phyloP scores from a whole-genome alignment of 2,329 filamentous ascomycete species.

The Aspergillus nomiae region DNA sequence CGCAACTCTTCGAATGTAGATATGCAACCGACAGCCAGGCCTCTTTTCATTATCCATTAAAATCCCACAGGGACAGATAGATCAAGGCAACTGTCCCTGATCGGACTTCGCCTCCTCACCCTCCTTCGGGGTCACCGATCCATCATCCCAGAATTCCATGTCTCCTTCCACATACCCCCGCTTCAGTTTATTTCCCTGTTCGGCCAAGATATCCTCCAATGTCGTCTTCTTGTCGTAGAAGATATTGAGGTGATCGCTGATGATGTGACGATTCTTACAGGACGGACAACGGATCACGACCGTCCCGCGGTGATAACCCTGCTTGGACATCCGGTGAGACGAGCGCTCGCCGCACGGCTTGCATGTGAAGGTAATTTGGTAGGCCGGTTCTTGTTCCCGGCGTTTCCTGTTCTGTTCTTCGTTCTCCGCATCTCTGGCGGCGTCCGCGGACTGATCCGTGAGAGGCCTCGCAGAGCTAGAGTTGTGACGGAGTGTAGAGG shows the following conservation, averaged over 20 bases:
- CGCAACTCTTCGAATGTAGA: not conserved
- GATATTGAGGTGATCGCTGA: slow-evolving; percentile 81
- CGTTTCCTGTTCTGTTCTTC: slow-evolving; percentile 39
- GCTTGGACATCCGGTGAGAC: slow-evolving; percentile 85
- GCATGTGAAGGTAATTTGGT: slow-evolving; percentile 91
- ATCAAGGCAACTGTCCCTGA: slow-evolving; percentile 8
- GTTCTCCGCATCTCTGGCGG: slow-evolving; percentile 34
- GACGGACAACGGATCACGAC: slow-evolving; percentile 84
- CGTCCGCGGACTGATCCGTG: slow-evolving; percentile 32
- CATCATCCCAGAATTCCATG: slow-evolving; percentile 88
- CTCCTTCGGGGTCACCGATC: slow-evolving; percentile 44
- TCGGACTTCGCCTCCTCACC: slow-evolving; percentile 12
- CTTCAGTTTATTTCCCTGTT: slow-evolving; percentile 69
- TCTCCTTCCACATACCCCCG: slow-evolving; percentile 80
- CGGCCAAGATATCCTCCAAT: slow-evolving; percentile 45
- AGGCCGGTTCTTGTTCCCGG: slow-evolving; percentile 63
- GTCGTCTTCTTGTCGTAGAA: slow-evolving; percentile 47
- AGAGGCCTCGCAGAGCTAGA: slow-evolving; percentile 31
- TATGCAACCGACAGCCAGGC: not conserved
- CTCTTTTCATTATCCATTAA: not conserved
- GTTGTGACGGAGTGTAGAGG: slow-evolving; percentile 28
- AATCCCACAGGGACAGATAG: not conserved
- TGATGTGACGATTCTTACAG: slow-evolving; percentile 86
- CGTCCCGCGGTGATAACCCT: slow-evolving; percentile 90
- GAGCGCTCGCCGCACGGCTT: slow-evolving; percentile 78